phyloP scores from a whole-genome alignment of 164 flowering plant species.

The Paratinospora sagittata region DNA sequence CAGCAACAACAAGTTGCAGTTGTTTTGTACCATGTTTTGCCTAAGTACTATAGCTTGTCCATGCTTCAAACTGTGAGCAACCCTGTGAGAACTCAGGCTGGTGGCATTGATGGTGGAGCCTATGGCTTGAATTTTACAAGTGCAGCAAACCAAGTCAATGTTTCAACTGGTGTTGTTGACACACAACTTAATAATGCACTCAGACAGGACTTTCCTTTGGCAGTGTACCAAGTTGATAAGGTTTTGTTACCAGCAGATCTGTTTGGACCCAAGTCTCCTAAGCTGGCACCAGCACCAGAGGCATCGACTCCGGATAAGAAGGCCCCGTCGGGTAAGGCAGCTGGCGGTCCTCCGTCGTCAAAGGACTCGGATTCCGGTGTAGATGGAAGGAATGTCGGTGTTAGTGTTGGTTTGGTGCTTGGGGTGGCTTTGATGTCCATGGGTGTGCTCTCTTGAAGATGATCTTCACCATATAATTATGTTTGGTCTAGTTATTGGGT shows the following conservation, averaged over 20 bases:
- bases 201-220: slow-evolving; percentile 41
- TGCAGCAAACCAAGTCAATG: slow-evolving; percentile 51
- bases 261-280: slow-evolving; percentile 36
- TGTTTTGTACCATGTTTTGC: slow-evolving; percentile 54
- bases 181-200: slow-evolving; percentile 49
- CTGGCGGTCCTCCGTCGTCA: slow-evolving; percentile 8
- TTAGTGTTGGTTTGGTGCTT: slow-evolving; percentile 24
- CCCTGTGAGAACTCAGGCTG: slow-evolving; percentile 71
- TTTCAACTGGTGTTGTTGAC: slow-evolving; percentile 46
- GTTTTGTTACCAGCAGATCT: slow-evolving; percentile 63
- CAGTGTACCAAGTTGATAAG: slow-evolving; percentile 67
- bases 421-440: slow-evolving; percentile 38
- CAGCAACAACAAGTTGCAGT: slow-evolving; percentile 51
- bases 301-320: slow-evolving; percentile 2
- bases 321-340: slow-evolving; percentile 6
- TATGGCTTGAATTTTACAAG: slow-evolving; percentile 51
- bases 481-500: not conserved
- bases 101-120: slow-evolving; percentile 32
- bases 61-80: slow-evolving; percentile 47
- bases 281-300: slow-evolving; percentile 30
- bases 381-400: slow-evolving; percentile 22
- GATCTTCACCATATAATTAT: too few relatives aligned
- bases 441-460: slow-evolving; percentile 25
- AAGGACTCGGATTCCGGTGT: slow-evolving; percentile 23
- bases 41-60: slow-evolving; percentile 48